Evolutionary conservation across 2,329 filamentous ascomycete species (phyloP).

Genomic region (Fonsecaea pedrosoi): DNA sequence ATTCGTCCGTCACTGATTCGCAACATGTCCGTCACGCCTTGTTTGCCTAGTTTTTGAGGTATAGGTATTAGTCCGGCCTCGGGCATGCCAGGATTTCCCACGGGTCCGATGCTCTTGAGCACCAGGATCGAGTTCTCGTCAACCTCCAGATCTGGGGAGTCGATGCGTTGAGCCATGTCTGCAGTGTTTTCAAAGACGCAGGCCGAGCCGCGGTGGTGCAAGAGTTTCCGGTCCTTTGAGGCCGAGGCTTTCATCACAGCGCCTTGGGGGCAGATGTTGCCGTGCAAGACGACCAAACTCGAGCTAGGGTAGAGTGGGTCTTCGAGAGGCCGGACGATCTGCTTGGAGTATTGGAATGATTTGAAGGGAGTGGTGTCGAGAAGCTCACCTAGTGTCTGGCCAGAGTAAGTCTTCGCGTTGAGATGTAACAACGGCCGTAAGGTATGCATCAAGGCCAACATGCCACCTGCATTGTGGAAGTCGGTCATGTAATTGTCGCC

Average conservation of each 20-base stretch:
- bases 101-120: constrained; percentile 58
- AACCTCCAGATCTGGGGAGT: constrained; percentile 54
- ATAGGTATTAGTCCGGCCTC: constrained; percentile 61
- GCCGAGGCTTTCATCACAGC: constrained; percentile 60
- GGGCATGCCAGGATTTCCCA: constrained; percentile 61
- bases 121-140: constrained; percentile 55
- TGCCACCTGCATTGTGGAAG: constrained; percentile 61
- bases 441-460: constrained; percentile 56
- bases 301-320: constrained; percentile 55
- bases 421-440: constrained; percentile 56
- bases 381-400: constrained; percentile 56
- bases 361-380: constrained; percentile 54
- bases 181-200: constrained; percentile 58
- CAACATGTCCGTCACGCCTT: constrained; percentile 61
- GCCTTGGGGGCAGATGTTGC: constrained; percentile 58
- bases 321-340: constrained; percentile 54
- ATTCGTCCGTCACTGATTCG: constrained; percentile 62
- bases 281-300: constrained; percentile 54
- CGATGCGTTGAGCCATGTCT: constrained; percentile 56
- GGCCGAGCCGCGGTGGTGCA: constrained; percentile 54
- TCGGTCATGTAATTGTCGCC: constrained; percentile 63
- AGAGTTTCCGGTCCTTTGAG: constrained; percentile 55
- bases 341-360: constrained; percentile 49
- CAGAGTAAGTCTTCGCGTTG: constrained; percentile 55
- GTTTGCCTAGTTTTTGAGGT: constrained; percentile 55